Evolutionary conservation across 768 basidiomycete genomes (phyloP).

Genomic region (Boletus vermiculosoides): DNA sequence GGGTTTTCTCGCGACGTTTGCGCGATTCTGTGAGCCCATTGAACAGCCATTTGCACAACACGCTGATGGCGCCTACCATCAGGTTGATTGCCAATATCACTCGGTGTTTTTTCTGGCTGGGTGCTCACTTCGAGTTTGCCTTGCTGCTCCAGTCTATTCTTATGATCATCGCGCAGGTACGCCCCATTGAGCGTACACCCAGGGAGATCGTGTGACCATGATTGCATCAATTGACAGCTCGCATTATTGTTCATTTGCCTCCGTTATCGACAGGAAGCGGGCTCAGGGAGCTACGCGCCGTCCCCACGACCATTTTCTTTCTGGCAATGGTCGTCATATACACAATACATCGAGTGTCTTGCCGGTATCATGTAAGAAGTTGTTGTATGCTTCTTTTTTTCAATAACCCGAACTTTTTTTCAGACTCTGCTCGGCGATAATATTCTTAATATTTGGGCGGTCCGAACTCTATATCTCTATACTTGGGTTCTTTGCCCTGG

Average conservation of each 20-base stretch:
- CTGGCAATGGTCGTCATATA: conserved; percentile 83
- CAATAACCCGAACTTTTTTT: conserved; percentile 5
- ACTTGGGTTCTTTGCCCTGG: conserved; percentile 76
- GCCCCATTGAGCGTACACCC: conserved; percentile 15
- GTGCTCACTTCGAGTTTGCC: conserved; percentile 72
- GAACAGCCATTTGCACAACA: not conserved
- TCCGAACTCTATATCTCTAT: conserved; percentile 56
- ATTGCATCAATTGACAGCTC: conserved; percentile 45
- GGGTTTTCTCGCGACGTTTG: conserved; percentile 88
- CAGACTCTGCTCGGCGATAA: conserved; percentile 66
- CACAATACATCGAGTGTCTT: conserved; percentile 80
- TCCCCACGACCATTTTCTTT: conserved; percentile 71
- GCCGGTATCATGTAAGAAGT: conserved; percentile 65
- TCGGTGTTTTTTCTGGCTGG: conserved; percentile 90
- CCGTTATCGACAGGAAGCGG: conserved; percentile 58
- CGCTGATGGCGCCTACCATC: conserved; percentile 11
- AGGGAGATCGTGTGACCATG: conserved; percentile 21
- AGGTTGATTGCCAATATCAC: conserved; percentile 84
- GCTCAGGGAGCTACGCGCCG: conserved; percentile 55
- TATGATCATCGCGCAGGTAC: conserved; percentile 82
- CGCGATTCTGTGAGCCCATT: conserved; percentile 63
- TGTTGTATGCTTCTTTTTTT: conserved; percentile 4
- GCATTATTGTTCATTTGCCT: conserved; percentile 82
- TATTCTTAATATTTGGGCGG: conserved; percentile 71
- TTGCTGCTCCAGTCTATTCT: conserved; percentile 79